A percentile compares a stretch with the other conserved stretches of the same genome.
Evolutionary conservation across 305 asterid species (phyloP).

Genomic region (Fraxinus platypoda): DNA sequence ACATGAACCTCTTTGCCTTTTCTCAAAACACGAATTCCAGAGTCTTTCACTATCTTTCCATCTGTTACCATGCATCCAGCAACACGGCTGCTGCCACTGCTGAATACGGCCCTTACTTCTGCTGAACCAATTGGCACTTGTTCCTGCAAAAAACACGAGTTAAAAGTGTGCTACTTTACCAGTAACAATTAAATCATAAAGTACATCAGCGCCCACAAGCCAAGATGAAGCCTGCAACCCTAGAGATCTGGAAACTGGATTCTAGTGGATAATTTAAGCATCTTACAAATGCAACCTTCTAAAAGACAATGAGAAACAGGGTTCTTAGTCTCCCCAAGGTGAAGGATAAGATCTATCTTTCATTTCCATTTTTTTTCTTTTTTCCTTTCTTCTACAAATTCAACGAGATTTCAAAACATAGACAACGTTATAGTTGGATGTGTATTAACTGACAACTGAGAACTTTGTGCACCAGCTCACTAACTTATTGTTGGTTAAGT

Average conservation of each 20-base stretch:
- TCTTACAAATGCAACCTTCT: conserved; percentile 12
- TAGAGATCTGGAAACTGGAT: background rate
- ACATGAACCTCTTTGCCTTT: conserved; percentile 75
- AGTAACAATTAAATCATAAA: background rate
- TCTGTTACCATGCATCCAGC: conserved; percentile 98
- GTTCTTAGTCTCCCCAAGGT: background rate
- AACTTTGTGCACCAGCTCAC: conserved; percentile 1
- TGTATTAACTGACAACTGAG: conserved; percentile 9
- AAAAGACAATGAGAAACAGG: conserved; percentile 1
- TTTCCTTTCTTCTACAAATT: background rate
- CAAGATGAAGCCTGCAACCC: conserved; percentile 1
- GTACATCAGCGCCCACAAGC: background rate
- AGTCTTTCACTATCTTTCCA: conserved; percentile 82
- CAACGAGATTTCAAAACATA: background rate
- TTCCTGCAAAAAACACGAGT: conserved; percentile 49
- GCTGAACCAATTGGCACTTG: conserved; percentile 86
- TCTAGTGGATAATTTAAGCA: conserved; percentile 1
- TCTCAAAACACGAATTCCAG: conserved; percentile 80
- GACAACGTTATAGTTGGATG: background rate
- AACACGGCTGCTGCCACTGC: conserved; percentile 95
- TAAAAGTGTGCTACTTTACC: conserved; percentile 7
- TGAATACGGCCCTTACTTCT: conserved; percentile 89
- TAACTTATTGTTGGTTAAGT: background rate
- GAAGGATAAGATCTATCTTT: background rate
- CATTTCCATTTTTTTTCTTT: background rate